These are phyloP conservation scores for Rhodomyrtus psidioides DNA, from an alignment of 441 rosid genomes.

Conservation along the genomic window DNA sequence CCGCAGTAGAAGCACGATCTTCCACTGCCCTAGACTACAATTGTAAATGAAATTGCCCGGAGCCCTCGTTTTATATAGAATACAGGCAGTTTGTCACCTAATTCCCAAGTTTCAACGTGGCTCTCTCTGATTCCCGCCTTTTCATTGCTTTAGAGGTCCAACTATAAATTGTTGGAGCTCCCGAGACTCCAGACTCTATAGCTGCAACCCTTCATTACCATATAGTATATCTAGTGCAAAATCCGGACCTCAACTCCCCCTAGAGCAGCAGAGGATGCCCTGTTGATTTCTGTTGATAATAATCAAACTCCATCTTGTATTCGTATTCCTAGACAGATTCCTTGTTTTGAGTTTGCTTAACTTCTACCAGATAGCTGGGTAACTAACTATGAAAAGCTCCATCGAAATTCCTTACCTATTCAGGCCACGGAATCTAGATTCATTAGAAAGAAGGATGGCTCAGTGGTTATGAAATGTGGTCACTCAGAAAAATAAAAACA, in stretches of 20 bases:
- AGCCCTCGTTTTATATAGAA: background rate
- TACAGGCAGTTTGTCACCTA: background rate
- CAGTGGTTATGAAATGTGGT: too few species aligned
- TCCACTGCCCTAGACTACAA: background rate
- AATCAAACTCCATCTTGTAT: background rate
- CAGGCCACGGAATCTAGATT: background rate
- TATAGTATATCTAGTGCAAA: too few species aligned
- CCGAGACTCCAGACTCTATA: too few species aligned
- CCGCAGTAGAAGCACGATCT: background rate
- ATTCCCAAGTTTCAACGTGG: too few species aligned
- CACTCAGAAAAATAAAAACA: background rate
- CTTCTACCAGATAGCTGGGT: background rate
- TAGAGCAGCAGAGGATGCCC: background rate
- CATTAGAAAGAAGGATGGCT: background rate
- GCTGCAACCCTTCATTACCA: too few species aligned
- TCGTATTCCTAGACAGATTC: background rate
- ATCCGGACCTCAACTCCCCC: too few species aligned
- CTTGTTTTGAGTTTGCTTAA: background rate
- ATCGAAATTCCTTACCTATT: background rate
- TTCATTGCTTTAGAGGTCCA: too few species aligned
- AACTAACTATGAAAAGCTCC: background rate
- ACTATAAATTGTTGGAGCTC: too few species aligned
- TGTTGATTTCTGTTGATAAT: background rate
- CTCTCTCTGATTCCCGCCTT: too few species aligned
- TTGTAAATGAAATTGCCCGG: fast-evolving